phyloP scores from a whole-genome alignment of 2,329 filamentous ascomycete genomes.

The Fusarium pseudonygamai region DNA sequence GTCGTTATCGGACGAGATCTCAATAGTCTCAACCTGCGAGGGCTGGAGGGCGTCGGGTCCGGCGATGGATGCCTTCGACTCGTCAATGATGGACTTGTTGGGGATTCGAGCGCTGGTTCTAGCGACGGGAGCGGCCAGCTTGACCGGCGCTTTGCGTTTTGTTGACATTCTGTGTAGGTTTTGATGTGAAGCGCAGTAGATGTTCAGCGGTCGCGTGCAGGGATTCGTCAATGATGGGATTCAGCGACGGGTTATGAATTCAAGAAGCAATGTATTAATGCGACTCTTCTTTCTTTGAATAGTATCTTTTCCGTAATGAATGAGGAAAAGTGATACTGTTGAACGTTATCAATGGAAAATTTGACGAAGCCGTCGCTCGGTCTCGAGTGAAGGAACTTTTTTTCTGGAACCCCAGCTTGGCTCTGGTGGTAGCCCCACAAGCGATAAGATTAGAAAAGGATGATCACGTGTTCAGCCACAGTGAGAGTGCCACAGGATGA shows the following conservation, averaged over 20 bases:
- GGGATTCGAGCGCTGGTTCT: slow-evolving; percentile 63
- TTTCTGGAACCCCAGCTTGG: slow-evolving; percentile 37
- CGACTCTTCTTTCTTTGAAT: neutral
- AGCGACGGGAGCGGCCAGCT: slow-evolving; percentile 65
- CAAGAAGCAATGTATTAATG: neutral
- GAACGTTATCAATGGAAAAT: slow-evolving; percentile 46
- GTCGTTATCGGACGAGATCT: slow-evolving; percentile 66
- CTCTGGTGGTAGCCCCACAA: slow-evolving; percentile 31
- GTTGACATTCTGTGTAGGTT: slow-evolving; percentile 60
- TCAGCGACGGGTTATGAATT: neutral
- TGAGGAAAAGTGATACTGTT: slow-evolving; percentile 18
- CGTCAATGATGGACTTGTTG: slow-evolving; percentile 63
- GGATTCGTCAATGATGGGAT: slow-evolving; percentile 5
- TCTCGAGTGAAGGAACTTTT: slow-evolving; percentile 47
- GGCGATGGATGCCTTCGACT: slow-evolving; percentile 65
- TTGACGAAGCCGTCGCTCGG: slow-evolving; percentile 44
- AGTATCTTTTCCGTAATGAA: neutral
- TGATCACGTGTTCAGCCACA: slow-evolving; percentile 32
- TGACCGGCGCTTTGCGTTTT: slow-evolving; percentile 68
- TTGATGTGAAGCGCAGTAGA: neutral
- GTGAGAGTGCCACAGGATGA: slow-evolving; percentile 1
- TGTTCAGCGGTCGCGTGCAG: slow-evolving; percentile 28
- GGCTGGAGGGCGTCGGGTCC: slow-evolving; percentile 52
- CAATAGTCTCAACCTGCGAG: slow-evolving; percentile 57
- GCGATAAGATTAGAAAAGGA: slow-evolving; percentile 24